Evolutionary conservation across 78 protist species (phyloP).

Genomic region (Mantamonas sphyraenae): DNA sequence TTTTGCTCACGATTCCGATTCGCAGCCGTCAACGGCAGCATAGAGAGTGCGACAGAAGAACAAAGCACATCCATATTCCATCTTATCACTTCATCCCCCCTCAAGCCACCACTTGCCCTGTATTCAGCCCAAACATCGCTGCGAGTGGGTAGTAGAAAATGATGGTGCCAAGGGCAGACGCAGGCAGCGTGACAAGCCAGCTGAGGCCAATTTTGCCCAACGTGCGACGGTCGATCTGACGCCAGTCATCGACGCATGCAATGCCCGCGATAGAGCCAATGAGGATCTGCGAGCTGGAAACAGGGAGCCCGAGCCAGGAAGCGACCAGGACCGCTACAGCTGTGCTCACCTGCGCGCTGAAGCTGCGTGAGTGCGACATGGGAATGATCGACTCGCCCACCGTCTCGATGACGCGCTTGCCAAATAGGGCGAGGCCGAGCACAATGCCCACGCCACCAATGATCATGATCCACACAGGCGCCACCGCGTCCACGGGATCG

Average conservation of each 20-base stretch:
- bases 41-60: no score
- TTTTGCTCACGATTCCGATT: no score
- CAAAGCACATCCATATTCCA: no score
- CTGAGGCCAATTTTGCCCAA: not conserved
- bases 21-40: no score
- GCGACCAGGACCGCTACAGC: slow-evolving; percentile 23
- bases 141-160: no score
- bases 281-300: slow-evolving; percentile 32
- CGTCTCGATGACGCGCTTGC: slow-evolving; percentile 28
- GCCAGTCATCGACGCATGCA: not conserved
- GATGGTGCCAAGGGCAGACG: not conserved
- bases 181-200: slow-evolving; percentile 32
- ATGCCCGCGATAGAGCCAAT: slow-evolving; percentile 24
- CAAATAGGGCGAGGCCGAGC: slow-evolving; percentile 18
- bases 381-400: slow-evolving; percentile 29
- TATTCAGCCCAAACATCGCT: no score
- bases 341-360: slow-evolving; percentile 18
- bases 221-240: not conserved
- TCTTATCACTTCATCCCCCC: no score
- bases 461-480: slow-evolving; percentile 6
- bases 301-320: slow-evolving; percentile 29
- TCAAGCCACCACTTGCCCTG: no score
- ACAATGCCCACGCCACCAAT: slow-evolving; percentile 11
- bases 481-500: not conserved
- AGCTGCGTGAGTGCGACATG: slow-evolving; percentile 16